Evolutionary conservation across 371 early-diverging fungal species (phyloP).

Genomic region (Mortierella sp.): DNA sequence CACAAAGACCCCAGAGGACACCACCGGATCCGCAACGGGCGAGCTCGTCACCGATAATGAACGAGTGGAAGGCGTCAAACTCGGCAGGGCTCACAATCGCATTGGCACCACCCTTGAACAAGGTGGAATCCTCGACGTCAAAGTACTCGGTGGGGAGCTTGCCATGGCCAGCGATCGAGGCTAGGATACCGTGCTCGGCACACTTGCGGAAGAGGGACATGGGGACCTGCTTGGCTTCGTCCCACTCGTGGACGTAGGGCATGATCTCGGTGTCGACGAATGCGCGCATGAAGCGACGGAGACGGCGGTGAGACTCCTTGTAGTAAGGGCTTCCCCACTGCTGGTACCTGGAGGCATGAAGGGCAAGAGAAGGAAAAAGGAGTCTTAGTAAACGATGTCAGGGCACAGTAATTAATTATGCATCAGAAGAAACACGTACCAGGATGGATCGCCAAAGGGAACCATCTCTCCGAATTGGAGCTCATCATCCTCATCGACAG

Average conservation of each 20-base stretch:
- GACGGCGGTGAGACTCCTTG: constrained; percentile 80
- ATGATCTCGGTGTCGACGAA: constrained; percentile 87
- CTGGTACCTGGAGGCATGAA: constrained; percentile 64
- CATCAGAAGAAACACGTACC: constrained; percentile 54
- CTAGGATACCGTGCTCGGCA: constrained; percentile 82
- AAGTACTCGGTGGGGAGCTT: constrained; percentile 53
- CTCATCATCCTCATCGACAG: constrained; percentile 44
- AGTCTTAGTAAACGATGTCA: not conserved
- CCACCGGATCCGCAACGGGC: constrained; percentile 90
- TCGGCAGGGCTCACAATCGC: constrained; percentile 67
- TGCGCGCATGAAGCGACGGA: constrained; percentile 77
- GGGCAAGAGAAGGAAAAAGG: not conserved
- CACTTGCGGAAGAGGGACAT: constrained; percentile 76
- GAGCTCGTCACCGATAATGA: constrained; percentile 84
- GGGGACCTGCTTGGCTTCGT: constrained; percentile 85
- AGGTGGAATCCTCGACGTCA: constrained; percentile 35
- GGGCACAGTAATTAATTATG: not conserved
- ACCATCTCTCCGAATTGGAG: constrained; percentile 81
- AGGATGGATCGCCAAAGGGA: constrained; percentile 89
- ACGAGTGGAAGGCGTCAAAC: constrained; percentile 85
- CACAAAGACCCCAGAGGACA: constrained; percentile 86
- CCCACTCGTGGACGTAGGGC: constrained; percentile 89
- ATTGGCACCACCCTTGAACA: constrained; percentile 57
- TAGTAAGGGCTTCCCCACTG: constrained; percentile 83
- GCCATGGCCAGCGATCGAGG: constrained; percentile 69